Conservation (phyloP, 2,329 filamentous ascomycete species). For the Monosporascus sp. region DNA sequence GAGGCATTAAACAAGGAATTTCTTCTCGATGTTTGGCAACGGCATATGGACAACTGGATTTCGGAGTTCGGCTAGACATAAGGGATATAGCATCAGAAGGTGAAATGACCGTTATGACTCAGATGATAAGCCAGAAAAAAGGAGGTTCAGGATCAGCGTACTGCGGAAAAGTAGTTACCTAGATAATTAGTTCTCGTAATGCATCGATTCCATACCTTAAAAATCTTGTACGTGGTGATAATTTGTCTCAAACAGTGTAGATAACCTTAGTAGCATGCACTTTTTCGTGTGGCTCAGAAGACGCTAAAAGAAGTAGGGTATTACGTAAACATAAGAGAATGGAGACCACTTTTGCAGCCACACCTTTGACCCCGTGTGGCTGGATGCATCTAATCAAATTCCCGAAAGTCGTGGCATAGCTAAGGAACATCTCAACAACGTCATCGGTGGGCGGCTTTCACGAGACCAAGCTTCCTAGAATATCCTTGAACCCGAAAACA, state of each 20-base stretch:
- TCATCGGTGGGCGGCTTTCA: too few relatives aligned
- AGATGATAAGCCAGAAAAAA: neutral
- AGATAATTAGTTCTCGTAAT: neutral
- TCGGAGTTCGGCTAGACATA: neutral
- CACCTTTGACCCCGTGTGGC: too few relatives aligned
- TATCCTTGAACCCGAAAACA: too few relatives aligned
- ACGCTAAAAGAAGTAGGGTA: too few relatives aligned
- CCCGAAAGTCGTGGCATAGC: too few relatives aligned
- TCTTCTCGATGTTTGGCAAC: neutral
- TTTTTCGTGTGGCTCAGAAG: too few relatives aligned
- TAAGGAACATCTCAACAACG: too few relatives aligned
- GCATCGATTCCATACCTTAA: neutral
- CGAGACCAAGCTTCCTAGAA: too few relatives aligned
- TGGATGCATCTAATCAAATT: too few relatives aligned
- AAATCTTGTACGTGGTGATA: neutral
- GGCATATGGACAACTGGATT: neutral
- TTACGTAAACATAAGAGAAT: too few relatives aligned
- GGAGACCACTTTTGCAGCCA: too few relatives aligned
- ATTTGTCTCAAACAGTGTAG: neutral
- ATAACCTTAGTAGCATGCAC: neutral
- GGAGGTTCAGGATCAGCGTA: neutral
- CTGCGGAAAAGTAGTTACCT: neutral
- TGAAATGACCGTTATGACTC: neutral
- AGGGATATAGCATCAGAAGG: neutral
- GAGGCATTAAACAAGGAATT: neutral